Percentiles rank a stretch among this genome's conserved stretches.
Evolutionary conservation across 2,329 filamentous ascomycete genomes (phyloP).

Genomic region (Trichoderma simmonsii): DNA sequence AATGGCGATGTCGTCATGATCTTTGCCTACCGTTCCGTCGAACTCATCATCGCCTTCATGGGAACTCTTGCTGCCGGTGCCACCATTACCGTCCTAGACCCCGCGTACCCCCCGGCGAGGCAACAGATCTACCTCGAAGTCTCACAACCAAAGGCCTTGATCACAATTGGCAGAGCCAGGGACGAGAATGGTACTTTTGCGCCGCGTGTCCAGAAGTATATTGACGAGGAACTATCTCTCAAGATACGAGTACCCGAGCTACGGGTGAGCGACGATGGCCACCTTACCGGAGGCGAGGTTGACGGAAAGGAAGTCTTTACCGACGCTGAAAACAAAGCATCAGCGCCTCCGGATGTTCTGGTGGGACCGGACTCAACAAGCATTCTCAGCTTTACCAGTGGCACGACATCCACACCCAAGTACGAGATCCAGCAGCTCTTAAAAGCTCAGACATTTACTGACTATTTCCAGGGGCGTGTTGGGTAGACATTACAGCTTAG

Average conservation of each 20-base stretch:
- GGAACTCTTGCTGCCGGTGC: conserved; percentile 62
- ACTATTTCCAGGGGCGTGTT: conserved; percentile 57
- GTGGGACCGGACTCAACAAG: conserved; percentile 52
- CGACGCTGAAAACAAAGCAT: conserved; percentile 47
- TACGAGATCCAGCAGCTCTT: conserved; percentile 58
- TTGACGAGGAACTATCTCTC: conserved; percentile 68
- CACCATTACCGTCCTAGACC: conserved; percentile 69
- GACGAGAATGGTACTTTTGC: conserved; percentile 36
- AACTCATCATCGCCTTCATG: conserved; percentile 69
- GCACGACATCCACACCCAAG: background rate
- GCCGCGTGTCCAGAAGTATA: conserved; percentile 56
- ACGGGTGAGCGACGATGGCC: conserved; percentile 67
- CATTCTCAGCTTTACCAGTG: conserved; percentile 62
- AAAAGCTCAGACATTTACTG: background rate
- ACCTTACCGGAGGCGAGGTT: conserved; percentile 63
- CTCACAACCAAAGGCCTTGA: conserved; percentile 37
- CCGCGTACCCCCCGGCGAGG: conserved; percentile 38
- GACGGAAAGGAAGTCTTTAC: conserved; percentile 67
- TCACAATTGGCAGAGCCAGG: conserved; percentile 69
- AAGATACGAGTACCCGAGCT: conserved; percentile 73
- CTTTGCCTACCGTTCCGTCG: conserved; percentile 75
- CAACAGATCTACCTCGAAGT: conserved; percentile 70
- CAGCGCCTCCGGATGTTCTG: conserved; percentile 63
- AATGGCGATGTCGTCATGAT: conserved; percentile 91
- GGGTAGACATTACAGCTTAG: conserved; percentile 80